Evolutionary conservation across 2,329 filamentous ascomycete genomes (phyloP), one percentile per base, ranked within the genome.

Genomic region (Colletotrichum sublineola): DNA sequence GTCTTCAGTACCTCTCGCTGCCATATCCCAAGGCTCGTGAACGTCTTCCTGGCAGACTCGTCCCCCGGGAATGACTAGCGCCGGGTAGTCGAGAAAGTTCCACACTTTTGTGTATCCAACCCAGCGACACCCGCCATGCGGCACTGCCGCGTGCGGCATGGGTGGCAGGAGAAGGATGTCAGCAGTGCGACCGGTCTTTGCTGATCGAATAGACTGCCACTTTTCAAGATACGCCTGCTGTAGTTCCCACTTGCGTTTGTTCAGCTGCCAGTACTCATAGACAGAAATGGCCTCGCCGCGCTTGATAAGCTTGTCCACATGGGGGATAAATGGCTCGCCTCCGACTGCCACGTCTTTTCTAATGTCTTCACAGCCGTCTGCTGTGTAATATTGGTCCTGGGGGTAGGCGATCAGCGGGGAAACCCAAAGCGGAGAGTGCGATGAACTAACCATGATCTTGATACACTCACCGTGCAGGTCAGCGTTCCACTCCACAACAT

Each of bases 191-290:
- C 86, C 88, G 0, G 85, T 85, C 0, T 44, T 73, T 0, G 81
- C 77, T 3, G 85, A 87, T 20, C 76, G 80, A 0, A 82, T 80
- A 0, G 77, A 77, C 56, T 86, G 86, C 90, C 90, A 92, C 69
- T 89, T 87, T 61, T 90, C 84, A 1, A 91, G 82, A 67, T 90
- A 71, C 1, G 42, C 52, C 14, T 71, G 68, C 57, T 71, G 68
- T 33, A 57, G 9, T 91, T 80, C 81, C 36, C 83, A 68, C 76
- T 92, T 92, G 36, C 84, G 83, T 72, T 83, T 88, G 79, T 92
- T 92, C 8, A 93, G 82, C 75, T 92, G 89, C 91, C 90, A 93
- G 79, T 92, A 93, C 5, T 90, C 83, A 69, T 89, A 91, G 0
- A 92, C 89, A 0, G 88, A 90, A 18, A 92, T 88, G 0, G 88